Evolutionary conservation across 2,329 filamentous ascomycete genomes (phyloP).

Genomic region (Phyllosticta citrichinensis): DNA sequence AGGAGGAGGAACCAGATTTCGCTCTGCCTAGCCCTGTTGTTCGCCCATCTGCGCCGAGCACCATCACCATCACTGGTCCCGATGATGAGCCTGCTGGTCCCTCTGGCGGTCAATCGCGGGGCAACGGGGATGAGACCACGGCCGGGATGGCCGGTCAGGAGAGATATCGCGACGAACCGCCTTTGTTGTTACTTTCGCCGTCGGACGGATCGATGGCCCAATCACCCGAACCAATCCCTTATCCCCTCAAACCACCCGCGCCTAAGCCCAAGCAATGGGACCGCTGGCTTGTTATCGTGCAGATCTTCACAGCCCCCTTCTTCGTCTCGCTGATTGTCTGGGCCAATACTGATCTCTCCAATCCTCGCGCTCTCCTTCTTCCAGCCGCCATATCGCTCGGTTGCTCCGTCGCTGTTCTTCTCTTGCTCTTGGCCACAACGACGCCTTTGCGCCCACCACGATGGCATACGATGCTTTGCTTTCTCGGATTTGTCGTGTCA

Average conservation of each 20-base stretch:
- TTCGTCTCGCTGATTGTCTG: slow-evolving; percentile 72
- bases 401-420: slow-evolving; percentile 56
- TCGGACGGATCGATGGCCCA: slow-evolving; percentile 24
- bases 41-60: slow-evolving; percentile 4
- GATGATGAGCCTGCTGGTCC: slow-evolving; percentile 3
- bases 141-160: not conserved
- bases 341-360: slow-evolving; percentile 54
- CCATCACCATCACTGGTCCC: slow-evolving; percentile 10
- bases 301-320: slow-evolving; percentile 76
- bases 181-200: slow-evolving; percentile 17
- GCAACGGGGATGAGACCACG: not conserved
- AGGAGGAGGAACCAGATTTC: slow-evolving; percentile 16
- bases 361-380: slow-evolving; percentile 50
- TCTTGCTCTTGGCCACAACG: slow-evolving; percentile 58
- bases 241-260: slow-evolving; percentile 4
- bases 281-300: slow-evolving; percentile 76
- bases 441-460: slow-evolving; percentile 55
- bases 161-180: slow-evolving; percentile 7
- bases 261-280: slow-evolving; percentile 58
- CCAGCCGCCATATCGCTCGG: slow-evolving; percentile 34
- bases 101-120: not conserved
- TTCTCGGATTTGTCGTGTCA: slow-evolving; percentile 80
- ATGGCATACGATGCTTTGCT: slow-evolving; percentile 71
- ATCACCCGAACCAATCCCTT: slow-evolving; percentile 27
- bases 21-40: slow-evolving; percentile 18